Conservation (phyloP, 2,329 filamentous ascomycete species). For the Colletotrichum sp. region DNA sequence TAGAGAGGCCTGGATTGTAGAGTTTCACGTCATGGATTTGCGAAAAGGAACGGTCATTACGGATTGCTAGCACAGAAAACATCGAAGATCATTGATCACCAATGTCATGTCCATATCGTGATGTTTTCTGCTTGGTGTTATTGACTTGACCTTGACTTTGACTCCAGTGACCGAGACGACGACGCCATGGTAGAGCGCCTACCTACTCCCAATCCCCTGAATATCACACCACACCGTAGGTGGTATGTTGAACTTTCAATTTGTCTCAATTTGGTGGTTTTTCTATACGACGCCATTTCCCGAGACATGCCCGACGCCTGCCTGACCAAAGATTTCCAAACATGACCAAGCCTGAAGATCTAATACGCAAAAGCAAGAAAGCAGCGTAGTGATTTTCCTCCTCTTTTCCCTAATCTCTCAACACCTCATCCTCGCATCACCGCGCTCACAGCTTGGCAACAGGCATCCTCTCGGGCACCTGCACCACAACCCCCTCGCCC, state of each 20-base stretch:
- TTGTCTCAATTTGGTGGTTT: neutral
- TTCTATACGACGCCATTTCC: neutral
- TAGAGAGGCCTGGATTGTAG: neutral
- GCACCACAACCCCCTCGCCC: constrained; percentile 42
- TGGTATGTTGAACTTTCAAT: neutral
- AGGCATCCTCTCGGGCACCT: constrained; percentile 28
- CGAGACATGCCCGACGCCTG: neutral
- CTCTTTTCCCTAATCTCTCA: neutral
- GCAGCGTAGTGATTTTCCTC: neutral
- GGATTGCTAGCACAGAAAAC: neutral
- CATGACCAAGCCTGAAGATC: neutral
- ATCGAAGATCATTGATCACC: constrained; percentile 9
- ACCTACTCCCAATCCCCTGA: neutral
- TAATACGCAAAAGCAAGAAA: neutral
- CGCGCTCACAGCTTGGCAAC: constrained; percentile 13
- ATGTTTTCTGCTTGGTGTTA: neutral
- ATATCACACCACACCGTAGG: neutral
- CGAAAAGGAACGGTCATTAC: neutral
- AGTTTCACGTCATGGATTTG: neutral
- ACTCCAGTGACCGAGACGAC: too few relatives aligned
- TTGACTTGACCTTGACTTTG: too few relatives aligned
- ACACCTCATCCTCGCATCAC: neutral
- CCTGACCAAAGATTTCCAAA: neutral
- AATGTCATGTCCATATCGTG: neutral
- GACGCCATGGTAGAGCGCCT: too few relatives aligned